Conservation (phyloP, 805 yeast genomes). For the Debaryomyces maramus region DNA sequence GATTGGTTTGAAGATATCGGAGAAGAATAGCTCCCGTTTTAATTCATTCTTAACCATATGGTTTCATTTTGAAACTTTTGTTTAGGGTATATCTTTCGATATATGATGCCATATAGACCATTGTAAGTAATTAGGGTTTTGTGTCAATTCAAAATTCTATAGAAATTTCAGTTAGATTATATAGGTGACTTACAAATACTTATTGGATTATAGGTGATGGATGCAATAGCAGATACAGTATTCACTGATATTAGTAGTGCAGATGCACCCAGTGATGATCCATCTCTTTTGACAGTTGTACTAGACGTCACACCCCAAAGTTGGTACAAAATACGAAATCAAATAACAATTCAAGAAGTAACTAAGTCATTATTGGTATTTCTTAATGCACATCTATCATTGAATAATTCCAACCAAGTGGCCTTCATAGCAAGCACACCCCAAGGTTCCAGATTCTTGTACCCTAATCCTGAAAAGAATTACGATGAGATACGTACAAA, state of each 20-base stretch:
- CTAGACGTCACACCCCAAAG: conserved; percentile 75
- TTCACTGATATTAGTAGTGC: conserved; percentile 37
- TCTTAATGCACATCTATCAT: conserved; percentile 83
- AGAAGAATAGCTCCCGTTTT: too few relatives aligned
- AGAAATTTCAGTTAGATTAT: too few relatives aligned
- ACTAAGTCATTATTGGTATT: conserved; percentile 69
- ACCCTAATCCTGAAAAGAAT: conserved; percentile 49
- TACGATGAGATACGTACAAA: conserved; percentile 12
- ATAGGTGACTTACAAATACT: too few relatives aligned
- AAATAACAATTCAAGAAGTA: conserved; percentile 56
- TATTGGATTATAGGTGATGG: too few relatives aligned
- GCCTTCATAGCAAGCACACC: conserved; percentile 78
- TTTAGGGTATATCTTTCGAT: too few relatives aligned
- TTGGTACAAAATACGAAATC: conserved; percentile 53
- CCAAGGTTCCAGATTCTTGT: conserved; percentile 64
- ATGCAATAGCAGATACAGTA: conserved; percentile 63
- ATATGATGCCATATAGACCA: too few relatives aligned
- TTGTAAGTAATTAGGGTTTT: too few relatives aligned
- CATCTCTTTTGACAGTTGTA: conserved; percentile 76
- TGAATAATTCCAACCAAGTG: conserved; percentile 80
- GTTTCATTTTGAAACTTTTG: too few relatives aligned
- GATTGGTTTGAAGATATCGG: conserved; percentile 87
- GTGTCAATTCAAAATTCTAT: too few relatives aligned
- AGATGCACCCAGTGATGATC: conserved; percentile 43
- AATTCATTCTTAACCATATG: too few relatives aligned